A percentile compares a stretch with the other conserved stretches of the same genome.
Evolutionary conservation across 1,284 basidiomycete genomes (phyloP).

Genomic region (Sphagnurus paluster): DNA sequence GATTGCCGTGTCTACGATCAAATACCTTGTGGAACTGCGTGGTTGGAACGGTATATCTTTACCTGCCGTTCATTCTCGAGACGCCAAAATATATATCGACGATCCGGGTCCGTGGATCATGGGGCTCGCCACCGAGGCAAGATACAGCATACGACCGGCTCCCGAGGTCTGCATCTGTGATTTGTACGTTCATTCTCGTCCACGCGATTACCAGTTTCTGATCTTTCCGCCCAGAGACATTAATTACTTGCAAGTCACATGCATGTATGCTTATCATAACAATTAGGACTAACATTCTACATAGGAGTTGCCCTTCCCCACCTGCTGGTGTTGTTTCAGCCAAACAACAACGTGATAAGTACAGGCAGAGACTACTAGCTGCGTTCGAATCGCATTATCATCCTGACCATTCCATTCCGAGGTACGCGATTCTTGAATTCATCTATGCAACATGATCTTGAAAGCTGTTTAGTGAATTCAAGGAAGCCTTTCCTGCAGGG

Average conservation of each 20-base stretch:
- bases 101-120: slow-evolving; percentile 93
- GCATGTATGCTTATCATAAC: slow-evolving; percentile 2
- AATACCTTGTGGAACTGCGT: slow-evolving; percentile 90
- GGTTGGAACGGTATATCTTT: slow-evolving; percentile 93
- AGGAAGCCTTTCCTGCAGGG: slow-evolving; percentile 93
- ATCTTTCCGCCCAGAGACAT: slow-evolving; percentile 63
- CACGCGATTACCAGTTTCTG: not conserved
- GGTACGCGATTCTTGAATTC: slow-evolving; percentile 38
- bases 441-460: slow-evolving; percentile 7
- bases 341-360: slow-evolving; percentile 84
- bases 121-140: slow-evolving; percentile 84
- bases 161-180: slow-evolving; percentile 91
- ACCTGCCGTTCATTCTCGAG: slow-evolving; percentile 84
- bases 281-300: slow-evolving; percentile 20
- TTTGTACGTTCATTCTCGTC: slow-evolving; percentile 55
- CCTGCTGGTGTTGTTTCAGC: slow-evolving; percentile 79
- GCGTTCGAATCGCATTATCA: slow-evolving; percentile 86
- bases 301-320: slow-evolving; percentile 72
- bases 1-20: slow-evolving; percentile 87
- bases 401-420: slow-evolving; percentile 79
- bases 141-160: slow-evolving; percentile 73
- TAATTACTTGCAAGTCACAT: slow-evolving; percentile 68
- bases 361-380: slow-evolving; percentile 70
- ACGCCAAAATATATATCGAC: slow-evolving; percentile 87
- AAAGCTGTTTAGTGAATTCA: slow-evolving; percentile 70